phyloP scores from a whole-genome alignment of 108 stramenopile genomes.

The Pseudonitzschia multistriata region DNA sequence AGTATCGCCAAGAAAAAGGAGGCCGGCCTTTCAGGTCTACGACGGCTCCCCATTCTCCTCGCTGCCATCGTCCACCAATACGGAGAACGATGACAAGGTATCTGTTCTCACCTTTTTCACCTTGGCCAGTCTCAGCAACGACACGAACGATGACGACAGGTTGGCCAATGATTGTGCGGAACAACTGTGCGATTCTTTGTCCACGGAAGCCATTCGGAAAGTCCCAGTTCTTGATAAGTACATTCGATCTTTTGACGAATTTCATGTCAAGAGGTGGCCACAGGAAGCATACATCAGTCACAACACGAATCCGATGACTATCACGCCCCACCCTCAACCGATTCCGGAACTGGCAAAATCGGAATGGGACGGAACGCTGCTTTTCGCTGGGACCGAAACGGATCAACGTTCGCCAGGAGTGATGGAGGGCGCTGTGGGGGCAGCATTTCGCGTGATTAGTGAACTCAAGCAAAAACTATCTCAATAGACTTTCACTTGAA shows the following conservation, averaged over 20 bases:
- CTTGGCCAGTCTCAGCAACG: conserved; percentile 15
- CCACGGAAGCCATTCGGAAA: conserved; percentile 9
- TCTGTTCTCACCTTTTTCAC: conserved; percentile 46
- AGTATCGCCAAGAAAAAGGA: conserved; percentile 22
- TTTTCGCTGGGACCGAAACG: conserved; percentile 62
- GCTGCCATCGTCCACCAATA: neutral
- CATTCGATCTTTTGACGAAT: conserved; percentile 15
- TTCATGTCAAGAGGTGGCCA: conserved; percentile 46
- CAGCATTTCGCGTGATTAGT: conserved; percentile 41
- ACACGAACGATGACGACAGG: conserved; percentile 28
- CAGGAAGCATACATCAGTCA: conserved; percentile 48
- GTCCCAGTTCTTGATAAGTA: neutral
- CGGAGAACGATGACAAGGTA: conserved; percentile 25
- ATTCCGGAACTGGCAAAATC: conserved; percentile 28
- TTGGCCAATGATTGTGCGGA: conserved; percentile 35
- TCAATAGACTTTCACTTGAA: too few species aligned
- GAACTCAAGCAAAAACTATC: too few species aligned
- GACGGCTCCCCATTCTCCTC: conserved; percentile 41
- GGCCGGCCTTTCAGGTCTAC: conserved; percentile 62
- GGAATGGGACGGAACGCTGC: conserved; percentile 49
- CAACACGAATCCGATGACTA: conserved; percentile 29
- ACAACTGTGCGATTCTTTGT: conserved; percentile 30
- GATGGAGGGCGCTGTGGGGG: conserved; percentile 66
- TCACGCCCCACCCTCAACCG: conserved; percentile 54
- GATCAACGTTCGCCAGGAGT: conserved; percentile 56